phyloP scores from a whole-genome alignment of 305 asterid genomes.

The Caryopteris hybrid region DNA sequence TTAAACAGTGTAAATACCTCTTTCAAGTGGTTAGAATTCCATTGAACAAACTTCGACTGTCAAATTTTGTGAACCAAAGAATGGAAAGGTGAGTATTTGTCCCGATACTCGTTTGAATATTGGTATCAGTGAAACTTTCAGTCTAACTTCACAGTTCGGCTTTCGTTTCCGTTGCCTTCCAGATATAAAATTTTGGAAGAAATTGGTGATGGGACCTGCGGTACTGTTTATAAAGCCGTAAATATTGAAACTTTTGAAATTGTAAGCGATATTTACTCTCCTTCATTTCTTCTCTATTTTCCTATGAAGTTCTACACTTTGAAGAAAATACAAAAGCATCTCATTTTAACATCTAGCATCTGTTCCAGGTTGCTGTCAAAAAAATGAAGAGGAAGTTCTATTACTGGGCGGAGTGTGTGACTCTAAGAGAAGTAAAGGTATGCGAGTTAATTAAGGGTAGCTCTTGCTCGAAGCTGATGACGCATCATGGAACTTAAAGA shows the following conservation, averaged over 20 bases:
- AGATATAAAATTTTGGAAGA: conserved; percentile 81
- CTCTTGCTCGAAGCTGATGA: conserved; percentile 13
- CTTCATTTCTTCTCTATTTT: conserved; percentile 6
- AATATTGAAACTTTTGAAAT: conserved; percentile 70
- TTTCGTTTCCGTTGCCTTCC: conserved; percentile 26
- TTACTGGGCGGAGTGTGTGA: conserved; percentile 86
- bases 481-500: not conserved
- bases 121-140: not conserved
- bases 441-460: conserved; percentile 11
- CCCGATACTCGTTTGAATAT: not conserved
- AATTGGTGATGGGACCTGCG: conserved; percentile 95
- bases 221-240: conserved; percentile 87
- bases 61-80: conserved; percentile 33
- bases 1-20: conserved; percentile 58
- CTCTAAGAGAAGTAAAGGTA: conserved; percentile 91
- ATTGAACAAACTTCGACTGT: conserved; percentile 36
- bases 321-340: not conserved
- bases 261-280: conserved; percentile 39
- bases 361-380: conserved; percentile 86
- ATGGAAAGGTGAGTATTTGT: conserved; percentile 70
- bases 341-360: conserved; percentile 17
- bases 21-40: conserved; percentile 54
- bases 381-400: conserved; percentile 91
- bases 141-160: conserved; percentile 11
- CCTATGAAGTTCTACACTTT: not conserved